phyloP scores from a whole-genome alignment of 495 filamentous ascomycete species.

The Neohortaea acidophila region DNA sequence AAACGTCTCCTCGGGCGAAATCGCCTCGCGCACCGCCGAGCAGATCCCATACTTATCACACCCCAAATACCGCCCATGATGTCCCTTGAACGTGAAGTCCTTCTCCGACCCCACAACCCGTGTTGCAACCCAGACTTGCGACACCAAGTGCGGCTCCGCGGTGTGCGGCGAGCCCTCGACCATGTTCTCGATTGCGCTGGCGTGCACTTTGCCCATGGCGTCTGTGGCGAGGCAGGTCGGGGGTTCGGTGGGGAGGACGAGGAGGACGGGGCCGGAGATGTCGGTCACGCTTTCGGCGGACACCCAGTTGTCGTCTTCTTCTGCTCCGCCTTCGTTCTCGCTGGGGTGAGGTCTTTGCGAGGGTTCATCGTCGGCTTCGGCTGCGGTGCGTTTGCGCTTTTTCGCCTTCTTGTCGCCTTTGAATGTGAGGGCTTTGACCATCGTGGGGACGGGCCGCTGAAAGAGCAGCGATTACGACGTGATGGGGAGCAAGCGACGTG shows the following conservation, averaged over 20 bases:
- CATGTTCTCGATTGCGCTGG: constrained; percentile 65
- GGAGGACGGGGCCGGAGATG: constrained; percentile 67
- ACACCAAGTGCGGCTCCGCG: constrained; percentile 84
- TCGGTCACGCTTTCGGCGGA: constrained; percentile 62
- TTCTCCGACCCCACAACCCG: constrained; percentile 65
- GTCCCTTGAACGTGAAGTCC: constrained; percentile 63
- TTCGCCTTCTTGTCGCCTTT: constrained; percentile 92
- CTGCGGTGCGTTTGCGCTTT: constrained; percentile 60
- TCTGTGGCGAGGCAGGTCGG: constrained; percentile 70
- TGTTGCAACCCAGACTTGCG: constrained; percentile 90
- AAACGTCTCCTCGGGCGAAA: constrained; percentile 71
- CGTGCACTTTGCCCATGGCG: constrained; percentile 67
- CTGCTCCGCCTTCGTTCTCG: constrained; percentile 29
- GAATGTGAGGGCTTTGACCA: constrained; percentile 75
- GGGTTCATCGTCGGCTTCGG: constrained; percentile 26
- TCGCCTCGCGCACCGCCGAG: constrained; percentile 60
- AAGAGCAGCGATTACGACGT: too few relatives aligned
- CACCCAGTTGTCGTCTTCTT: constrained; percentile 77
- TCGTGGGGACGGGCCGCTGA: too few relatives aligned
- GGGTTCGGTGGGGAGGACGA: constrained; percentile 55
- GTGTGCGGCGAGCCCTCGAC: constrained; percentile 59
- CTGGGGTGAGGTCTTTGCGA: constrained; percentile 15
- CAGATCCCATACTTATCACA: constrained; percentile 74
- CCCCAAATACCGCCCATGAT: constrained; percentile 73
- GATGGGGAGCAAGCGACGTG: too few relatives aligned